A percentile compares a stretch with the other conserved stretches of the same genome.
Conservation (phyloP, 345 rosid genomes). For the Raphanus sativus region DNA sequence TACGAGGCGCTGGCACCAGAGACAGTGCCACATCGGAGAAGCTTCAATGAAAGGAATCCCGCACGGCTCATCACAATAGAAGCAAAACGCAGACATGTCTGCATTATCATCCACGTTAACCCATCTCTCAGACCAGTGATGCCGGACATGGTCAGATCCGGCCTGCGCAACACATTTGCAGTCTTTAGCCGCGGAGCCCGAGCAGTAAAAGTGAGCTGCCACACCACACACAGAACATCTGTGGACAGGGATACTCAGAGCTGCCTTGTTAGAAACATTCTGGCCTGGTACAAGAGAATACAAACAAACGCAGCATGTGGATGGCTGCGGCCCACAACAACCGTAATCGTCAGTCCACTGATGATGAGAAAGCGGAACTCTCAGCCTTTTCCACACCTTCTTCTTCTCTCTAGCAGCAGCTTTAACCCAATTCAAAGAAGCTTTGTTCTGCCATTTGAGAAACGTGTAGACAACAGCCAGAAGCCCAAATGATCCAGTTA, state of each 20-base stretch:
- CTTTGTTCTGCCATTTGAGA: constrained; percentile 60
- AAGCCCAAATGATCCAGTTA: constrained; percentile 47
- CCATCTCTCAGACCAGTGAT: constrained; percentile 77
- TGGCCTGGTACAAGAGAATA: constrained; percentile 48
- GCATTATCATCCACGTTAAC: constrained; percentile 56
- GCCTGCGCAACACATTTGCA: constrained; percentile 70
- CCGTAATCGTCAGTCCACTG: constrained; percentile 60
- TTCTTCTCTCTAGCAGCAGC: constrained; percentile 65
- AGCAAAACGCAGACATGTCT: constrained; percentile 64
- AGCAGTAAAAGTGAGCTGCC: constrained; percentile 64
- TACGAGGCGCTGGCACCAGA: constrained; percentile 72
- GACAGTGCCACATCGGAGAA: constrained; percentile 72
- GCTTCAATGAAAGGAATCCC: constrained; percentile 65
- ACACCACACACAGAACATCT: constrained; percentile 63
- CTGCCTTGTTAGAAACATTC: constrained; percentile 39
- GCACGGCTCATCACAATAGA: constrained; percentile 65
- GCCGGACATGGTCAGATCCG: constrained; percentile 52
- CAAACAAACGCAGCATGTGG: constrained; percentile 65
- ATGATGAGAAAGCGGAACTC: constrained; percentile 61
- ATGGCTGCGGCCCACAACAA: constrained; percentile 42
- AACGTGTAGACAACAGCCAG: constrained; percentile 47
- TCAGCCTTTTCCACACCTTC: constrained; percentile 56
- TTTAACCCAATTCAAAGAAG: constrained; percentile 57
- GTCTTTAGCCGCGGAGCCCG: constrained; percentile 54
- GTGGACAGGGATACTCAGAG: constrained; percentile 47